A percentile compares a stretch with the other conserved stretches of the same genome.
Conservation (phyloP, 805 yeast species). For the Suhomyces sp. region DNA sequence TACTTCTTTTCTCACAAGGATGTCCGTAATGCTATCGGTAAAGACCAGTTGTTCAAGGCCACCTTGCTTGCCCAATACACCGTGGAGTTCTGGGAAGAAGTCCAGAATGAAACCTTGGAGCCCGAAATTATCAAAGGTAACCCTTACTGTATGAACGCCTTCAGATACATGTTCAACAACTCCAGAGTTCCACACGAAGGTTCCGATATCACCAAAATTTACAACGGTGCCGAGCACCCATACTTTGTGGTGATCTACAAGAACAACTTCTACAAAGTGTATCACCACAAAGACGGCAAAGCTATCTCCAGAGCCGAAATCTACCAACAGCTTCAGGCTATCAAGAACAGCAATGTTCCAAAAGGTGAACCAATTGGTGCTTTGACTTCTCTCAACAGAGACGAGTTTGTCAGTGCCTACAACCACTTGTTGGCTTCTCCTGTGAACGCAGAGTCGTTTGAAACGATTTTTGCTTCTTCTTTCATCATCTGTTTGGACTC, state of each 20-base stretch:
- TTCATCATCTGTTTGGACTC: conserved; percentile 78
- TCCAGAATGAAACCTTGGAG: conserved; percentile 70
- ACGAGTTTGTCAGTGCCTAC: conserved; percentile 67
- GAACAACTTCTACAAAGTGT: conserved; percentile 77
- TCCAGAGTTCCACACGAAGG: conserved; percentile 70
- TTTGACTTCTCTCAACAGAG: conserved; percentile 82
- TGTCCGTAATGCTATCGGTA: conserved; percentile 52
- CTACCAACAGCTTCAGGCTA: conserved; percentile 55
- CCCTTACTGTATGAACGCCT: conserved; percentile 95
- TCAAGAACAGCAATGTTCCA: conserved; percentile 40
- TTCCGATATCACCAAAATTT: conserved; percentile 61
- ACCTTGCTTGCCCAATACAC: conserved; percentile 69
- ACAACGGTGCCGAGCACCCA: conserved; percentile 50
- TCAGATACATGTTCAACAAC: conserved; percentile 86
- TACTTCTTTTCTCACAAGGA: conserved; percentile 86
- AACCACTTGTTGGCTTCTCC: conserved; percentile 57
- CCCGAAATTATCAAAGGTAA: conserved; percentile 74
- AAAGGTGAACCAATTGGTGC: conserved; percentile 65
- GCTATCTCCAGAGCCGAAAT: conserved; percentile 47
- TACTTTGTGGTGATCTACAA: conserved; percentile 71
- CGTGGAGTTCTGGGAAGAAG: conserved; percentile 59
- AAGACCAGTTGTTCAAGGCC: conserved; percentile 68
- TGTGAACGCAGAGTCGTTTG: conserved; percentile 56
- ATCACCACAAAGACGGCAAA: conserved; percentile 49
- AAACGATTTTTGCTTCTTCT: conserved; percentile 70